These are phyloP conservation scores for Solidago caesia DNA, from an alignment of 129 eudicot species.

Conservation along the genomic window DNA sequence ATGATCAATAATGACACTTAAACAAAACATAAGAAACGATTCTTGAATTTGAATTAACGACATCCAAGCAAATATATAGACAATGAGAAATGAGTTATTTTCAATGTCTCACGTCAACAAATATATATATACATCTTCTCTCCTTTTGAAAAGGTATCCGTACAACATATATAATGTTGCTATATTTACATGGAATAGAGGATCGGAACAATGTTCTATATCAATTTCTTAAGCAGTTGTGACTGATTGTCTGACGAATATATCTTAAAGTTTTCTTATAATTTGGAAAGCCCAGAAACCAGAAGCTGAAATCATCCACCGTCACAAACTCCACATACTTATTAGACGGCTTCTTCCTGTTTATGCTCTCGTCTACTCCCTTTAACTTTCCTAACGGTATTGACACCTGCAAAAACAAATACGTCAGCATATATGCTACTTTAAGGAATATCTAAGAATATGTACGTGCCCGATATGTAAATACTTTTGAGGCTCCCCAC, in stretches of 20 bases:
- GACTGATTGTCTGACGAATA: slow-evolving; percentile 21
- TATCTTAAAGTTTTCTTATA: slow-evolving; percentile 27
- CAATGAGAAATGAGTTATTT: neutral
- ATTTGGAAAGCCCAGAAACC: slow-evolving; percentile 34
- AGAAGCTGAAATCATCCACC: slow-evolving; percentile 38
- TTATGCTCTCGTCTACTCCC: slow-evolving; percentile 30
- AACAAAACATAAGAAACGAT: neutral
- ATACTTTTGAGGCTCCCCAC: neutral
- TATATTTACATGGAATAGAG: slow-evolving; percentile 12
- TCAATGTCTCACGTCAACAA: neutral
- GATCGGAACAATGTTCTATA: neutral
- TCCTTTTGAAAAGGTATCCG: neutral
- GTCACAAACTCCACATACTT: slow-evolving; percentile 35
- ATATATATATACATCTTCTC: slow-evolving; percentile 9
- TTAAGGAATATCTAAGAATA: neutral
- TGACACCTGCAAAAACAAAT: slow-evolving; percentile 18
- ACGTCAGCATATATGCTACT: neutral
- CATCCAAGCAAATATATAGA: neutral
- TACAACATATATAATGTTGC: neutral
- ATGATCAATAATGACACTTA: neutral
- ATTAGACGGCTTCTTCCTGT: slow-evolving; percentile 24
- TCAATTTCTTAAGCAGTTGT: slow-evolving; percentile 3
- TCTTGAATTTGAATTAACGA: neutral
- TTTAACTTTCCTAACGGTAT: slow-evolving; percentile 32
- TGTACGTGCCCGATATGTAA: neutral